phyloP scores from a whole-genome alignment of 139 green algal species.

The Marvania coccoides region DNA sequence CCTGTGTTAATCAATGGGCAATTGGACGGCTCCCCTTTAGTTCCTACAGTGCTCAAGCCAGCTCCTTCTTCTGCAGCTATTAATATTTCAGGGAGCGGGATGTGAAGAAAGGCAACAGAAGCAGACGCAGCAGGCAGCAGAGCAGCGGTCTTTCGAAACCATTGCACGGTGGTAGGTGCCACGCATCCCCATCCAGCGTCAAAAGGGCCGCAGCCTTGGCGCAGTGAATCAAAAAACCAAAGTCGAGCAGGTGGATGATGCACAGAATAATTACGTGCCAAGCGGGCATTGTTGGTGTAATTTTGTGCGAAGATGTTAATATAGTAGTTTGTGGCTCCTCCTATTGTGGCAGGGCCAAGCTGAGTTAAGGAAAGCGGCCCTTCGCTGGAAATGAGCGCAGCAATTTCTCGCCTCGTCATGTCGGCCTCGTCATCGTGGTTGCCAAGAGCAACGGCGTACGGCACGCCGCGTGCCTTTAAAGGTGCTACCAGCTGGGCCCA shows the following conservation, averaged over 20 bases:
- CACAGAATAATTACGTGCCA: neutral
- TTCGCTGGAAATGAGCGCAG: neutral
- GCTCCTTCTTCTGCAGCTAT: neutral
- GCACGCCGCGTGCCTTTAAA: neutral
- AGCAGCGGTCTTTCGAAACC: neutral
- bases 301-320: constrained; percentile 20
- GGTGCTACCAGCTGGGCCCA: constrained; percentile 19
- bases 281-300: neutral
- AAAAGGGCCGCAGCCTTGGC: constrained; percentile 21
- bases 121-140: constrained; percentile 4
- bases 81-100: constrained; percentile 21
- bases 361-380: constrained; percentile 9
- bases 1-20: constrained; percentile 26
- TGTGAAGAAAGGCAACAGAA: constrained; percentile 36
- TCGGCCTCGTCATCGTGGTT: constrained; percentile 37
- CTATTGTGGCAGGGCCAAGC: constrained; percentile 2
- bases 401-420: constrained; percentile 16
- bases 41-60: neutral
- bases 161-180: constrained; percentile 5
- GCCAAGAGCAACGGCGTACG: constrained; percentile 25
- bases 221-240: constrained; percentile 36
- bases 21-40: constrained; percentile 17
- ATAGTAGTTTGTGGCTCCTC: constrained; percentile 26
- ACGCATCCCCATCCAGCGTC: constrained; percentile 29
- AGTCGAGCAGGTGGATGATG: constrained; percentile 11